Evolutionary conservation across 2,329 filamentous ascomycete species (phyloP).

Genomic region (Trichoderma pleuroti): DNA sequence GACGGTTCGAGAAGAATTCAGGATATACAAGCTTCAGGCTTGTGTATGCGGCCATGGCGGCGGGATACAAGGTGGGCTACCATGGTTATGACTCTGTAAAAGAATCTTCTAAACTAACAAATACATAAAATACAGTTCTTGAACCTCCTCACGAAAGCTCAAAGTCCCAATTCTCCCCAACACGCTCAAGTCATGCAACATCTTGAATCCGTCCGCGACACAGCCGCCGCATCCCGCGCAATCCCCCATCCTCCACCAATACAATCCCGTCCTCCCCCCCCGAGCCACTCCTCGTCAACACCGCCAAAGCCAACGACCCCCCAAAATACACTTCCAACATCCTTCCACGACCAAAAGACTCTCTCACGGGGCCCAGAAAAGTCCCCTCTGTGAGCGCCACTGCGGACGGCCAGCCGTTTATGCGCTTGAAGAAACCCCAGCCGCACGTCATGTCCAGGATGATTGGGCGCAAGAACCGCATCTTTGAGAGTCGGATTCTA

Average conservation of each 20-base stretch:
- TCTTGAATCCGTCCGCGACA: constrained; percentile 33
- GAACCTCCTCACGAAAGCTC: constrained; percentile 38
- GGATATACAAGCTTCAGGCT: constrained; percentile 56
- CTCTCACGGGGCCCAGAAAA: constrained; percentile 38
- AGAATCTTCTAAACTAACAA: neutral
- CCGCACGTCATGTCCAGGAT: constrained; percentile 55
- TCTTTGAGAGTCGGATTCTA: constrained; percentile 42
- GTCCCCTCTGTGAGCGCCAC: constrained; percentile 56
- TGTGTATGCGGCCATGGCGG: constrained; percentile 58
- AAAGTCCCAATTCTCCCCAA: constrained; percentile 37
- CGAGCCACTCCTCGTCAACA: constrained; percentile 35
- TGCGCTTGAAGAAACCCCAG: constrained; percentile 66
- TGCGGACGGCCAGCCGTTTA: constrained; percentile 57
- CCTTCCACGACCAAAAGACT: constrained; percentile 47
- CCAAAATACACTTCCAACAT: constrained; percentile 47
- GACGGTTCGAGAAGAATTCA: constrained; percentile 59
- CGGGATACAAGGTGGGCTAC: constrained; percentile 60
- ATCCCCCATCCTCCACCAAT: constrained; percentile 20
- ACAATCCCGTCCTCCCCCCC: constrained; percentile 21
- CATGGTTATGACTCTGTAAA: neutral
- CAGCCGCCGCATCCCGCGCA: constrained; percentile 22
- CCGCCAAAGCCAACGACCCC: constrained; percentile 33
- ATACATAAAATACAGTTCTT: constrained; percentile 35
- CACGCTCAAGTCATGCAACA: constrained; percentile 39
- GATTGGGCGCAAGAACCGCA: constrained; percentile 48